phyloP scores from a whole-genome alignment of 2,329 filamentous ascomycete species.

The Xylaria sp. region DNA sequence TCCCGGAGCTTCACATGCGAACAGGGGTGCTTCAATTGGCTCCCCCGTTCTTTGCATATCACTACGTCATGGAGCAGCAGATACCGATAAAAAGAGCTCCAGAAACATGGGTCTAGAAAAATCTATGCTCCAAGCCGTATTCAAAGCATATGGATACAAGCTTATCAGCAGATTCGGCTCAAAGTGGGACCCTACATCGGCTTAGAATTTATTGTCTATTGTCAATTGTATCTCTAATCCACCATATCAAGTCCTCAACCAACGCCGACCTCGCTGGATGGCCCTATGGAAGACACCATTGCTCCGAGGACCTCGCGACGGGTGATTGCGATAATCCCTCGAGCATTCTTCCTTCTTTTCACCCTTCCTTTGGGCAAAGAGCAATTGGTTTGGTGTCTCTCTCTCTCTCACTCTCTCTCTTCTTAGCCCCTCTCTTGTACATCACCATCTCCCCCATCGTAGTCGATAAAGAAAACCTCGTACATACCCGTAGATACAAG shows the following conservation, averaged over 20 bases:
- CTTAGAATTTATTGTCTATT: conserved; percentile 21
- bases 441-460: not conserved
- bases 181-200: conserved; percentile 10
- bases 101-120: not conserved
- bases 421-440: not conserved
- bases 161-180: conserved; percentile 12
- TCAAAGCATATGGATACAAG: not conserved
- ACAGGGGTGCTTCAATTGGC: not conserved
- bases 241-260: not conserved
- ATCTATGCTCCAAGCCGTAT: not conserved
- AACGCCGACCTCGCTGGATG: conserved; percentile 25
- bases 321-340: conserved; percentile 25
- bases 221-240: not conserved
- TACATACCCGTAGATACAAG: not conserved
- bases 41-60: conserved; percentile 29
- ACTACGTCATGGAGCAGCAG: conserved; percentile 30
- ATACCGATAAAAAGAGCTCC: not conserved
- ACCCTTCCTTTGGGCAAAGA: not conserved
- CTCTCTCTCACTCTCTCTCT: not conserved
- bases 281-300: conserved; percentile 19
- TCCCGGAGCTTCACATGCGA: not conserved
- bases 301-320: conserved; percentile 25
- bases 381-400: not conserved
- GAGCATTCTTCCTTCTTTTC: not conserved
- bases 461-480: not conserved